A percentile compares a stretch with the other conserved stretches of the same genome.
phyloP scores from a whole-genome alignment of 345 rosid species.

The Arabidopsis arenosa region DNA sequence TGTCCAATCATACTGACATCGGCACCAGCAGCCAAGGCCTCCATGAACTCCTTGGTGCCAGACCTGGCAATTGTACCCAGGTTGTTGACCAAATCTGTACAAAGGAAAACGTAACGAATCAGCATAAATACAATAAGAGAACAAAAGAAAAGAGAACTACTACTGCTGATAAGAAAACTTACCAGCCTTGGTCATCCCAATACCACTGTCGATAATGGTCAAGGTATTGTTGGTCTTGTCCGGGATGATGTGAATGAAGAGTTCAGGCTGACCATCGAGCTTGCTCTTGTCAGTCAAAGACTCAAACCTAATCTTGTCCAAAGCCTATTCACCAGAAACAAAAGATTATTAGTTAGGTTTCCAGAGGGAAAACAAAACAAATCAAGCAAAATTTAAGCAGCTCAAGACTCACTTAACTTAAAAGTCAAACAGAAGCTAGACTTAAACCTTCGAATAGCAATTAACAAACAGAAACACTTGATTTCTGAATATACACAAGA shows the following conservation, averaged over 20 bases:
- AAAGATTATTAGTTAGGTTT: neutral
- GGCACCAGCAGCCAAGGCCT: conserved; percentile 86
- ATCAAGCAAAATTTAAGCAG: neutral
- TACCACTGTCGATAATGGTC: conserved; percentile 77
- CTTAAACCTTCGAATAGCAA: neutral
- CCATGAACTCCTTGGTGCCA: conserved; percentile 91
- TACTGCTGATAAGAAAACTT: neutral
- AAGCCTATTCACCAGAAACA: conserved; percentile 50
- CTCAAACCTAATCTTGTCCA: conserved; percentile 86
- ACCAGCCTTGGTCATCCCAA: conserved; percentile 97
- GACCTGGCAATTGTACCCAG: conserved; percentile 90
- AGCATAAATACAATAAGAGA: neutral
- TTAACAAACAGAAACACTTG: no score
- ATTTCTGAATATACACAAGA: neutral
- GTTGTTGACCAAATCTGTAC: conserved; percentile 84
- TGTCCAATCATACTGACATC: conserved; percentile 94
- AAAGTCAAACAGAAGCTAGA: no score
- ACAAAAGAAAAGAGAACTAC: neutral
- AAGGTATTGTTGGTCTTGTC: conserved; percentile 72
- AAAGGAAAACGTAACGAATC: neutral
- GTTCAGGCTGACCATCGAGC: conserved; percentile 82
- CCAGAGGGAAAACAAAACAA: neutral
- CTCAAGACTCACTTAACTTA: neutral
- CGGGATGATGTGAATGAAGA: conserved; percentile 81
- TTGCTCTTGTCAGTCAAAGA: conserved; percentile 87